These are phyloP conservation scores for Citrus sinensis DNA, from an alignment of 345 rosid genomes.

Conservation along the genomic window DNA sequence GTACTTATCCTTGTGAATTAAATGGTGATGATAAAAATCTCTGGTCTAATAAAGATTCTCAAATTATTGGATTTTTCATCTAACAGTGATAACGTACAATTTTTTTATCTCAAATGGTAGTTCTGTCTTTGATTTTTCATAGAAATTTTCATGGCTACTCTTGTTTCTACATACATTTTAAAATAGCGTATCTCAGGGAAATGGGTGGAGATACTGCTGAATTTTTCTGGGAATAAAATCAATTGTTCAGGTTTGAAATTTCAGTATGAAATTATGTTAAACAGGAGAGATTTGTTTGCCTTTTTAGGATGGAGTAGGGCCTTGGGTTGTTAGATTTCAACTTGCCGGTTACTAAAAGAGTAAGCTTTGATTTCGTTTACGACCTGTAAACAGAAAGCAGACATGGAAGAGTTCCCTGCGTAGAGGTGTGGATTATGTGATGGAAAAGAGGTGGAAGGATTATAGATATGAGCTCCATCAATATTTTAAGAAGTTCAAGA, in stretches of 20 bases:
- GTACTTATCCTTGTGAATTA: neutral
- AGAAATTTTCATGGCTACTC: neutral
- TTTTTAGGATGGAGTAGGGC: neutral
- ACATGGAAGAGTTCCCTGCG: neutral
- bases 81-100: neutral
- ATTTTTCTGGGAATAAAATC: neutral
- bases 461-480: neutral
- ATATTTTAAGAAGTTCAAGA: too few species aligned
- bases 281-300: neutral
- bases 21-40: neutral
- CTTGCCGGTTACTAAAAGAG: neutral
- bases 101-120: neutral
- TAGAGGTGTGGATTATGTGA: neutral
- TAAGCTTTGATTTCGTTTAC: neutral
- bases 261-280: neutral
- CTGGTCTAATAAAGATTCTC: neutral
- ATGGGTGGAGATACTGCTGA: neutral
- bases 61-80: neutral
- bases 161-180: neutral
- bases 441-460: constrained; percentile 4
- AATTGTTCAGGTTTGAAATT: neutral
- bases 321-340: neutral
- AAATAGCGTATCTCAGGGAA: neutral
- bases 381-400: neutral
- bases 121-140: neutral